Base-by-base conservation (phyloP, 2,329 filamentous ascomycete genomes). In the Monilinia polystroma region DNA sequence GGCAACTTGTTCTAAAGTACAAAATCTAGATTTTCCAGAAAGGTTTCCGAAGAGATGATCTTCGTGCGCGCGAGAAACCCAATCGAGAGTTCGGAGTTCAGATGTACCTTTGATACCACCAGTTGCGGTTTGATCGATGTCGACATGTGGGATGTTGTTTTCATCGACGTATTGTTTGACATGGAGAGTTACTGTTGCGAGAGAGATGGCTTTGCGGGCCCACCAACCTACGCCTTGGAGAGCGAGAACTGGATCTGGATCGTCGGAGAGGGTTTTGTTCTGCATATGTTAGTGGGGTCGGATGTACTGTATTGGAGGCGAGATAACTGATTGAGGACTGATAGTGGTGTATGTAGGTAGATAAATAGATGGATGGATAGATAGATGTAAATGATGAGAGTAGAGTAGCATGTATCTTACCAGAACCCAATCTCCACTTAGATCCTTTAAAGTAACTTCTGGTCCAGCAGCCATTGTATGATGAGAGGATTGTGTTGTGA, bases 21-120 rank as follows among this genome's bases (percentile, higher is more conserved):
- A 26, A 55, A 67, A 70, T n/a, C 68, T 59, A 18, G 38, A 47
- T 55, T 66, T 41, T 6, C 57, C 69, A 1, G 51, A 51, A 55
- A 90, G 74, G 12, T 78, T 79, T 38, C 88, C 88, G 75, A 90
- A 91, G 71, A 90, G 81, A 74, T 84, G 81, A 74, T 91, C 87
- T 2, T 78, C 77, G 75, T 88, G 86, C 35, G 80, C 78, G 35
- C 82, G 80, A 69, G 76, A 78, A 29, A 76, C 70, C 81, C 84
- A 87, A 75, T 89, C 83, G 3, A 89, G 77, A 1, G 75, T 78
- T 58, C 88, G 84, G 10, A 78, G 74, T 76, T 91, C 88, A 23
- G 79, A 79, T 23, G 83, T 89, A 66, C 83, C 85, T 66, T 82
- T 81, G 55, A 90, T 79, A 49, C 85, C 85, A 47, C 87, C 88